Conservation (phyloP, 2,329 filamentous ascomycete genomes). For the Lecanicillium sp. region DNA sequence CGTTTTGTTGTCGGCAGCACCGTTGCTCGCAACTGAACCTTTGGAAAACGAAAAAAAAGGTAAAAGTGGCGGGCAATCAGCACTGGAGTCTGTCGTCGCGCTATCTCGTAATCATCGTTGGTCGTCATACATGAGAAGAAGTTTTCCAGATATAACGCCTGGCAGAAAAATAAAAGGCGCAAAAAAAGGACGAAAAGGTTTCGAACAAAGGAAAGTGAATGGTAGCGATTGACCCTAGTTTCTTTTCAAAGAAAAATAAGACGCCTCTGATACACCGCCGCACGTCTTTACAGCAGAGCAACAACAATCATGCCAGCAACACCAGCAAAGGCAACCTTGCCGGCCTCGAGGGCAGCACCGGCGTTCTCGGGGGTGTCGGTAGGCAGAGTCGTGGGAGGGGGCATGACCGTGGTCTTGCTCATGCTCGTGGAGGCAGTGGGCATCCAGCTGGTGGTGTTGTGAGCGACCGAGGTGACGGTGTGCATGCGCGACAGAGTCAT, state of each 20-base stretch:
- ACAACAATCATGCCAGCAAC: slow-evolving; percentile 41
- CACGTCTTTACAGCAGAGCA: slow-evolving; percentile 16
- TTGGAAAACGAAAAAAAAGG: background rate
- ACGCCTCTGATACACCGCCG: background rate
- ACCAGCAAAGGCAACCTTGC: slow-evolving; percentile 38
- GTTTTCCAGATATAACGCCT: slow-evolving; percentile 8
- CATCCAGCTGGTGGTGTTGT: slow-evolving; percentile 24
- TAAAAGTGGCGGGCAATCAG: background rate
- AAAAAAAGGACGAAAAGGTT: slow-evolving; percentile 5
- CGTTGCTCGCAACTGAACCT: no score
- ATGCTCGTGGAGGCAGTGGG: slow-evolving; percentile 6
- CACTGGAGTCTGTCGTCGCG: background rate
- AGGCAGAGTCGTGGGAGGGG: slow-evolving; percentile 21
- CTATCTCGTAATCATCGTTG: slow-evolving; percentile 8
- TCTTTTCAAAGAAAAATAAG: slow-evolving; percentile 1
- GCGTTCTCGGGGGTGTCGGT: slow-evolving; percentile 31
- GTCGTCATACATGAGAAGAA: slow-evolving; percentile 10
- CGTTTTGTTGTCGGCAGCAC: no score
- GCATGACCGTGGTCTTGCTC: slow-evolving; percentile 26
- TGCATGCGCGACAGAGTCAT: slow-evolving; percentile 40
- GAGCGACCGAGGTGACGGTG: slow-evolving; percentile 25
- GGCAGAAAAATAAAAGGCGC: background rate
- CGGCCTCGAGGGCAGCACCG: slow-evolving; percentile 33
- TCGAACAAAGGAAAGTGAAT: slow-evolving; percentile 1
- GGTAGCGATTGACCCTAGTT: background rate